These are phyloP conservation scores for Verruconis gallopava DNA, from an alignment of 2,329 filamentous ascomycete genomes.

Conservation along the genomic window DNA sequence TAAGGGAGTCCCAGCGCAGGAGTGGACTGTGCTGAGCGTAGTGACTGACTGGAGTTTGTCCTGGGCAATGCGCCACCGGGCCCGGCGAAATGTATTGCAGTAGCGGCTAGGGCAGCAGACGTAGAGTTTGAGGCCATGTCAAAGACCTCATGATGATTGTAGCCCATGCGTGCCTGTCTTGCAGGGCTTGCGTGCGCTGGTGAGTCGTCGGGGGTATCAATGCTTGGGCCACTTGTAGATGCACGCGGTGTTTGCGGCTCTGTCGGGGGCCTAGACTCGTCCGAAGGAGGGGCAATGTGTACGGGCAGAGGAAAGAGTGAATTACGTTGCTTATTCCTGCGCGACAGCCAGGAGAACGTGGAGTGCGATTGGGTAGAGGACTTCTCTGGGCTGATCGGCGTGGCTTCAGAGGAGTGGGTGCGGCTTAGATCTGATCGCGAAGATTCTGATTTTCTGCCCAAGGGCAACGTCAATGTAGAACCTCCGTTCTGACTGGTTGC, in stretches of 20 bases:
- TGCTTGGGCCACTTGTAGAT: constrained; percentile 16
- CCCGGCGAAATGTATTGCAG: constrained; percentile 33
- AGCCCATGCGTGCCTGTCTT: not conserved
- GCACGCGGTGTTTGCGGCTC: constrained; percentile 21
- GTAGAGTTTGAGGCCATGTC: constrained; percentile 2
- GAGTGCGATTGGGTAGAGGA: constrained; percentile 37
- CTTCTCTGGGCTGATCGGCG: constrained; percentile 51
- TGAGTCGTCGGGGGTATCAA: constrained; percentile 11
- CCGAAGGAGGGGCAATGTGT: constrained; percentile 3
- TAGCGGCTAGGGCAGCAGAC: constrained; percentile 35
- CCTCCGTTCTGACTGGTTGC: constrained; percentile 4
- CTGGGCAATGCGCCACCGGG: constrained; percentile 38
- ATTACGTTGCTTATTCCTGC: constrained; percentile 61
- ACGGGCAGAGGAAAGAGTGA: constrained; percentile 75
- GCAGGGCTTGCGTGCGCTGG: constrained; percentile 13
- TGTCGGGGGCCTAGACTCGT: constrained; percentile 15
- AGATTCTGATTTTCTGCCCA: constrained; percentile 65
- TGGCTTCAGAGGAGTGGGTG: constrained; percentile 41
- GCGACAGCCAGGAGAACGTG: constrained; percentile 69
- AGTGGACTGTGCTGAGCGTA: constrained; percentile 49
- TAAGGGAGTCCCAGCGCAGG: constrained; percentile 45
- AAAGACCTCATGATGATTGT: not conserved
- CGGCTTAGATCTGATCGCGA: constrained; percentile 81
- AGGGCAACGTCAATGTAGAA: constrained; percentile 49
- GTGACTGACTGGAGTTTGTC: constrained; percentile 49